Percentiles rank a stretch among this genome's conserved stretches.
Conservation (phyloP, 2,329 filamentous ascomycete genomes). For the Trichophyton schoenleinii region DNA sequence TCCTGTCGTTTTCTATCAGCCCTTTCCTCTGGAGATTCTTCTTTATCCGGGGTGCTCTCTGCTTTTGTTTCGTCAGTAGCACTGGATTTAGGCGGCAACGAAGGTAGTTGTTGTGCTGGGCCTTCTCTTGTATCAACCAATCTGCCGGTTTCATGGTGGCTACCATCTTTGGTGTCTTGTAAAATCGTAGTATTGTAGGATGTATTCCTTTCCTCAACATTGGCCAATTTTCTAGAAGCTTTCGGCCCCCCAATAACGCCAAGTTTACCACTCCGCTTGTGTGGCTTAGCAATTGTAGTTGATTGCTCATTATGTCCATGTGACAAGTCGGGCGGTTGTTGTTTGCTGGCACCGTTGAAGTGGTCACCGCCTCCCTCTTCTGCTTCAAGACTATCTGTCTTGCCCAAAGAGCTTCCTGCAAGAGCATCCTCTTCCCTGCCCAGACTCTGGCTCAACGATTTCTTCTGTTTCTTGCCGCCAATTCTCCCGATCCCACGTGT, state of each 20-base stretch:
- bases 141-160: neutral
- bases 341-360: neutral
- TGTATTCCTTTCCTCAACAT: neutral
- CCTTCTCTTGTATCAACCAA: neutral
- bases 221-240: conserved; percentile 4
- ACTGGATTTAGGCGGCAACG: neutral
- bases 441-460: conserved; percentile 6
- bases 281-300: conserved; percentile 12
- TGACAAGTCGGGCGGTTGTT: neutral
- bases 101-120: neutral
- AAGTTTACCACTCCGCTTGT: conserved; percentile 19
- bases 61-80: conserved; percentile 8
- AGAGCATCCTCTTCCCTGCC: neutral
- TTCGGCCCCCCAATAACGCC: conserved; percentile 24
- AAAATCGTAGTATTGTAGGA: too few relatives aligned
- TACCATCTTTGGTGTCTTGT: neutral
- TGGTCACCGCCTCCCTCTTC: conserved; percentile 8
- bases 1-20: conserved; percentile 45
- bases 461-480: conserved; percentile 20
- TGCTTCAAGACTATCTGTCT: conserved; percentile 12
- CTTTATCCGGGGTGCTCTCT: conserved; percentile 13
- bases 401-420: conserved; percentile 6
- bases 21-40: conserved; percentile 39
- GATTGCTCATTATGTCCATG: conserved; percentile 11
- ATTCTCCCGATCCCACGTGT: conserved; percentile 20